Evolutionary conservation across 2,329 filamentous ascomycete species (phyloP), one percentile per base, ranked within the genome.

Genomic region (Fusarium globosum): DNA sequence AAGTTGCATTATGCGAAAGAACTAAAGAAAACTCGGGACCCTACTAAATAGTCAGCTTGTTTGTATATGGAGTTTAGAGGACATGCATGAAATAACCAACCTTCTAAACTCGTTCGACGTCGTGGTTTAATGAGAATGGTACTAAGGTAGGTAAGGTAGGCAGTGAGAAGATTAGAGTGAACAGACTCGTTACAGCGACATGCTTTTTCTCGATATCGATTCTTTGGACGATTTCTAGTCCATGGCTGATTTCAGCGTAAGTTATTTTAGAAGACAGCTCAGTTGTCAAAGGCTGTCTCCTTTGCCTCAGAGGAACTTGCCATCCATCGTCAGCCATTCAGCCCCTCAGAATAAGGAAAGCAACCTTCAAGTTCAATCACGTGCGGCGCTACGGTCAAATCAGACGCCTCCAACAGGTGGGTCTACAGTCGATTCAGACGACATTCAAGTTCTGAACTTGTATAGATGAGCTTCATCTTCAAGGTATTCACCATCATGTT

Each of bases 271-370:
- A 64, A 66, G 65, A 74, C 68, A 71, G 62, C 45, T 58, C 62
- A 78, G 69, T 75, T 67, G 62, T 69, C 60, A 78, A 59, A 66
- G 69, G 28, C 33, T 57, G 63, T 52, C 48, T 58, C 68, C 45
- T 69, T 72, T 68, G 63, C 75, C 61, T 70, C 64, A 68, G 55
- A 77, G 75, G 65, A 75, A 72, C 75, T 78, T 68, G 58, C 69
- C 57, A 42, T 68, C 62, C 49, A 74, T 62, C 46, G 74, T 78
- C 76, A 78, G 73, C 76, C 72, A 77, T 74, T 73, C 71, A 68
- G 74, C 77, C 77, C 77, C 77, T 78, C 77, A 74, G 65, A 66
- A 71, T 74, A 56, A 51, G 69, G 69, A 75, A 77, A 77, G 74
- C 63, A 71, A 72, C 71, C 69, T 68, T 74, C 62, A 61, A 65